Percentiles rank a stretch among this genome's conserved stretches.
Evolutionary conservation across 1,284 basidiomycete species (phyloP).

Genomic region (Vanrija sp.): DNA sequence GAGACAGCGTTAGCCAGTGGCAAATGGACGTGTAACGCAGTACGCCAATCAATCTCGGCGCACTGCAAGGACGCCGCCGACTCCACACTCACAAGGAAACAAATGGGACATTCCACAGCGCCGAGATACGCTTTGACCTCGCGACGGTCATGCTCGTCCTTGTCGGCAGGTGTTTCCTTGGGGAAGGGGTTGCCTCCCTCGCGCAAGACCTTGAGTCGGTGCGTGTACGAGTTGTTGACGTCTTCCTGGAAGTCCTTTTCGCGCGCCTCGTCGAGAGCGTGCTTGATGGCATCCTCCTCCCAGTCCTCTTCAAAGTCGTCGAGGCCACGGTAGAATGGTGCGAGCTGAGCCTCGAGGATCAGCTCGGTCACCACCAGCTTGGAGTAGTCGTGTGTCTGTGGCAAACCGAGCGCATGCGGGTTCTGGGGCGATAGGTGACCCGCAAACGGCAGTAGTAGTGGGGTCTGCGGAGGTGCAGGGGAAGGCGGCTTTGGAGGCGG

Average conservation of each 20-base stretch:
- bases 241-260: constrained; percentile 38
- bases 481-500: constrained; percentile 29
- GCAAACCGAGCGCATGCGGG: constrained; percentile 68
- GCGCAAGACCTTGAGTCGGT: constrained; percentile 33
- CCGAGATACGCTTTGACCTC: constrained; percentile 77
- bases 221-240: constrained; percentile 34
- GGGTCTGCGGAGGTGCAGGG: constrained; percentile 63
- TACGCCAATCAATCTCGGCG: not conserved
- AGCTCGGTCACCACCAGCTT: constrained; percentile 78
- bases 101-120: constrained; percentile 97
- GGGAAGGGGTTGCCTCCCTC: constrained; percentile 10
- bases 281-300: constrained; percentile 74
- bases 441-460: constrained; percentile 50
- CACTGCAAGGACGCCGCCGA: not conserved
- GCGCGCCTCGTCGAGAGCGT: constrained; percentile 31
- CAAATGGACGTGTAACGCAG: no score
- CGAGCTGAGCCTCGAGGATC: constrained; percentile 80
- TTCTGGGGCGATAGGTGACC: constrained; percentile 83
- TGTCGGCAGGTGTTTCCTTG: constrained; percentile 11
- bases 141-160: constrained; percentile 54
- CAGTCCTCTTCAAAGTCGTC: constrained; percentile 87
- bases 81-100: constrained; percentile 76
- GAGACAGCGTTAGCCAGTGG: not conserved
- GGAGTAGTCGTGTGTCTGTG: constrained; percentile 74
- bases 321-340: constrained; percentile 91